Conservation (phyloP, 164 flowering plant genomes). For the Stephania japonica region DNA sequence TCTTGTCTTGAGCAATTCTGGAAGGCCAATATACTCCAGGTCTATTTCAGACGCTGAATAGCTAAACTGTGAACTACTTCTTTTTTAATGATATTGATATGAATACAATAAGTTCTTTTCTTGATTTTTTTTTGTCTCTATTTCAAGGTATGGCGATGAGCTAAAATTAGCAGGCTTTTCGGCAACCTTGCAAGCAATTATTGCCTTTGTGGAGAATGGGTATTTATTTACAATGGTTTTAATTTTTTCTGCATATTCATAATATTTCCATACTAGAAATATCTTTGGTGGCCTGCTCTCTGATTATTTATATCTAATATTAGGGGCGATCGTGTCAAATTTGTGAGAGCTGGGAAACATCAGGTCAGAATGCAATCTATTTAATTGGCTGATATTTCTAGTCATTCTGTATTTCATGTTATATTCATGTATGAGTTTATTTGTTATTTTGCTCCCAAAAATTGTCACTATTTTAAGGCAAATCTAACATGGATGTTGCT, state of each 20-base stretch:
- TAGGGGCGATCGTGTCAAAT: conserved; percentile 86
- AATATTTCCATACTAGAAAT: neutral
- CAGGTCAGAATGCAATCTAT: conserved; percentile 45
- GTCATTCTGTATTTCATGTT: neutral
- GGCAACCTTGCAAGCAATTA: conserved; percentile 94
- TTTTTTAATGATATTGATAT: neutral
- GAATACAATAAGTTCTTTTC: neutral
- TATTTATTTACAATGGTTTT: conserved; percentile 22
- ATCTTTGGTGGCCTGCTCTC: conserved; percentile 12
- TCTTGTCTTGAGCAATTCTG: conserved; percentile 84
- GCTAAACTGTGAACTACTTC: conserved; percentile 1
- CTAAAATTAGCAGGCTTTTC: conserved; percentile 97
- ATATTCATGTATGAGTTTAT: neutral
- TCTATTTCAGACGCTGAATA: conserved; percentile 17
- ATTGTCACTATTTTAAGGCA: neutral
- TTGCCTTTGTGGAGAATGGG: conserved; percentile 99
- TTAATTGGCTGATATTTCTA: neutral
- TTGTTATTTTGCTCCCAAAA: neutral
- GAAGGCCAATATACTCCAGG: conserved; percentile 98
- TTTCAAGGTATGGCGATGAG: conserved; percentile 89
- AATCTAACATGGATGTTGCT: neutral
- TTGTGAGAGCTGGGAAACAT: conserved; percentile 91
- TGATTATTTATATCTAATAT: conserved; percentile 15
- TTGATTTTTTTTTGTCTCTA: neutral
- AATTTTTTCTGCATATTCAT: neutral